Percentiles rank a stretch among this genome's conserved stretches.
phyloP scores from a whole-genome alignment of 805 yeast genomes.

The Saccharomycopsis microspora region DNA sequence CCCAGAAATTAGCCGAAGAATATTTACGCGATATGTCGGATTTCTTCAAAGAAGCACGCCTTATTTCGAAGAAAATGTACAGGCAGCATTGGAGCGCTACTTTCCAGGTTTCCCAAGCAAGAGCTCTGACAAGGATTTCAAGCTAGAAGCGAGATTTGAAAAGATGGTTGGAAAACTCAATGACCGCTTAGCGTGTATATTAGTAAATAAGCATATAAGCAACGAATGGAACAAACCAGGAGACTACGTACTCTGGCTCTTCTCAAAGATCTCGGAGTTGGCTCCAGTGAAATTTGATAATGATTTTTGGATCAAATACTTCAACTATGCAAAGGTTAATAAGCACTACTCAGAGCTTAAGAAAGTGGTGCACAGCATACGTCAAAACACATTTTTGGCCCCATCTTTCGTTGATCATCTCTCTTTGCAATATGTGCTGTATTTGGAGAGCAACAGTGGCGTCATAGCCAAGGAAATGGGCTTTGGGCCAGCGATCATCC shows the following conservation, averaged over 20 bases:
- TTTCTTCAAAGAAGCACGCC: constrained; percentile 1
- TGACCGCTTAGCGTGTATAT: not conserved
- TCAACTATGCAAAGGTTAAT: constrained; percentile 39
- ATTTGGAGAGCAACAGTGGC: constrained; percentile 22
- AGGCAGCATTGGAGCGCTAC: not conserved
- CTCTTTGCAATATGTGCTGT: constrained; percentile 27
- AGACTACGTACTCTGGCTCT: too few species aligned
- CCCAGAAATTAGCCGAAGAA: not conserved
- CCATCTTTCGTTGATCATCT: constrained; percentile 33
- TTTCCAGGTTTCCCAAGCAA: not conserved
- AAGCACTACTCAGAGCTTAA: constrained; percentile 34
- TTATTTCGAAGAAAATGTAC: too few species aligned
- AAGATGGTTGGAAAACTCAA: not conserved
- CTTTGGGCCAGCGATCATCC: not conserved
- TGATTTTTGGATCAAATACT: constrained; percentile 45
- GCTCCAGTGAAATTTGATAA: constrained; percentile 16
- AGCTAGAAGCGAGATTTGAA: not conserved
- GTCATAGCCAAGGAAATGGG: not conserved
- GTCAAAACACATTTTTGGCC: constrained; percentile 36
- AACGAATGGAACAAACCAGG: not conserved
- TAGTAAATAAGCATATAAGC: constrained; percentile 2
- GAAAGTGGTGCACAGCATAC: constrained; percentile 34
- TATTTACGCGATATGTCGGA: constrained; percentile 1
- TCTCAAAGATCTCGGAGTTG: not conserved
- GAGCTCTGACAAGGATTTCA: too few species aligned